Conservation (phyloP, 164 flowering plant genomes). For the Berberis thunbergii region DNA sequence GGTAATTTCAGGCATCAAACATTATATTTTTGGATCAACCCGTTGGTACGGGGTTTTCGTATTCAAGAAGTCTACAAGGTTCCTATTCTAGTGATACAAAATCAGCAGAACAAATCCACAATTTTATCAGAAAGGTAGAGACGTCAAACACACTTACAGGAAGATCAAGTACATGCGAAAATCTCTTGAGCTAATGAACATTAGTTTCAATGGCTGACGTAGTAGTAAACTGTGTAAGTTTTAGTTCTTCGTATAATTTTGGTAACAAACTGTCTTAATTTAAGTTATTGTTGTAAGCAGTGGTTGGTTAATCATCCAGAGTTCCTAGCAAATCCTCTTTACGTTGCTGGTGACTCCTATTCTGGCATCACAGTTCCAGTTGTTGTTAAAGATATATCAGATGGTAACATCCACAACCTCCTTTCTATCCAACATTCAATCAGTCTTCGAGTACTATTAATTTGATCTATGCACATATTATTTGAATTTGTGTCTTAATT, state of each 20-base stretch:
- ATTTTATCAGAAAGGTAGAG: conserved; percentile 1
- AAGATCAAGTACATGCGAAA: neutral
- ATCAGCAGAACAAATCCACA: neutral
- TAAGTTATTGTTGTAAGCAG: neutral
- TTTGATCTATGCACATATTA: neutral
- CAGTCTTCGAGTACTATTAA: neutral
- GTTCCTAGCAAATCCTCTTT: neutral
- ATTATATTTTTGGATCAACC: conserved; percentile 1
- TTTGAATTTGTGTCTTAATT: too few relatives aligned
- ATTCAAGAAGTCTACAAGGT: neutral
- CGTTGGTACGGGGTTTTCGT: neutral
- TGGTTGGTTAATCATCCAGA: conserved; percentile 3
- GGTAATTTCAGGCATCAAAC: conserved; percentile 1
- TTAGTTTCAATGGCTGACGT: neutral
- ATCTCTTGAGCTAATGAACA: neutral
- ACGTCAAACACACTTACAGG: neutral
- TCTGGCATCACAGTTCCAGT: neutral
- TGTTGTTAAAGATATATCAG: neutral
- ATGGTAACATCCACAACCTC: neutral
- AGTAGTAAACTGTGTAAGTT: conserved; percentile 14
- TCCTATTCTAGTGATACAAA: neutral
- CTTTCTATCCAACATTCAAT: neutral
- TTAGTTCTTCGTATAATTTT: conserved; percentile 9
- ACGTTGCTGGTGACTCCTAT: conserved; percentile 4
- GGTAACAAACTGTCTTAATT: neutral